Base-by-base conservation (phyloP, 257 asterid species). In the Solanum bulbocastanum region DNA sequence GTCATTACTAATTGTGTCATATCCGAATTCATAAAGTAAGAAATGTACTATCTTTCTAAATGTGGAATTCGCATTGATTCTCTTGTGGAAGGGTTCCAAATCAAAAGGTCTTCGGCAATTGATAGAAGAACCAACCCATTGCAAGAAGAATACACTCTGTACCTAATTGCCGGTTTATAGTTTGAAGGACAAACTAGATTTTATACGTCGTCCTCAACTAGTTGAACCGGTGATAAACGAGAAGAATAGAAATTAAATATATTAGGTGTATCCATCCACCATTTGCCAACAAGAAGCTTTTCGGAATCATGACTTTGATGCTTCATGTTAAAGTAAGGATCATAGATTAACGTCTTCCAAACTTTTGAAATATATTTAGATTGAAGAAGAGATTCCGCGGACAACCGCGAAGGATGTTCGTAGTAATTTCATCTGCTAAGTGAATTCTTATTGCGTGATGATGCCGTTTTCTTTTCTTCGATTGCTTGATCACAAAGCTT, bases 391-490 rank as follows among this genome's bases (percentile, higher is more conserved):
- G 71, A 62, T 1, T 2, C 8, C 33, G n/a, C 71, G 33, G 33
- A 4, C n/a, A n/a, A 65, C 3, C 10, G 15, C 4, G n/a, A 27
- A n/a, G 32, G 8, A 2, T 62, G 33, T 62, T 11, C 0, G 7
- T 65, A n/a, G 14, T 65, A 8, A n/a, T 65, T 65, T 65, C 32
- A 3, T 62, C 33, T 62, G 12, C 0, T 4, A n/a, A n/a, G 15
- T 62, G 71, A 62, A n/a, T 62, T n/a, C 30, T 62, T 10, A 23
- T 62, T 10, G 71, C 15, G 7, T 10, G 30, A 62, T 1, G 30
- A 10, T 62, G 30, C 30, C 5, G 3, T 10, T 23, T 60, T 60
- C 30, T 60, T 60, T 62, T 62, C 7, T 62, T 62, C 2, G 71
- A 62, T 12, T 4, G 32, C 32, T 62, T 62, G 16, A 60, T 52